Percentiles rank a stretch among this genome's conserved stretches.
Evolutionary conservation across 805 yeast species (phyloP).

Genomic region (Yamadazyma laniorum): DNA sequence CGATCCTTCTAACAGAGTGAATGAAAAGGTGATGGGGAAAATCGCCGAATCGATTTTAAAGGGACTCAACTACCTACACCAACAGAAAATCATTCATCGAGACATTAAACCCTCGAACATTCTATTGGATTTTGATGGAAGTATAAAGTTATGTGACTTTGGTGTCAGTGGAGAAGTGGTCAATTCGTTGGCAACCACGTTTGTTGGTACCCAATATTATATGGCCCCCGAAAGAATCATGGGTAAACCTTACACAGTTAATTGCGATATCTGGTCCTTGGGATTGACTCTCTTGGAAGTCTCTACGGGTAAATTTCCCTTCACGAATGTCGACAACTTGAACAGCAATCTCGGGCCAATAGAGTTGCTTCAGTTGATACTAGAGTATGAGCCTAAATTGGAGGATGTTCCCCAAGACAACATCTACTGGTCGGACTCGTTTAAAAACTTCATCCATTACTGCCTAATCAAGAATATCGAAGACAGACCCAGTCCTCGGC

Average conservation of each 20-base stretch:
- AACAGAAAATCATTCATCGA: slow-evolving; percentile 84
- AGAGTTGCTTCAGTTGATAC: slow-evolving; percentile 76
- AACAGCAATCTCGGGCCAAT: slow-evolving; percentile 56
- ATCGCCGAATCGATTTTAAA: slow-evolving; percentile 81
- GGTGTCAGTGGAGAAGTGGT: slow-evolving; percentile 98
- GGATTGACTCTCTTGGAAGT: slow-evolving; percentile 83
- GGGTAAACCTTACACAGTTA: slow-evolving; percentile 93
- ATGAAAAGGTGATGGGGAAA: slow-evolving; percentile 90
- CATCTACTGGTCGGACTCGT: slow-evolving; percentile 78
- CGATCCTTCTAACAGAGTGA: slow-evolving; percentile 73
- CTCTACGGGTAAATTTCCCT: slow-evolving; percentile 89
- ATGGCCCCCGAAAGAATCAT: slow-evolving; percentile 99
- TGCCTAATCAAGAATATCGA: slow-evolving; percentile 78
- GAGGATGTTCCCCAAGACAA: slow-evolving; percentile 74
- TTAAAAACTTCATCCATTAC: slow-evolving; percentile 76
- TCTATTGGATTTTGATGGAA: slow-evolving; percentile 68
- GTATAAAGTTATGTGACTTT: slow-evolving; percentile 91
- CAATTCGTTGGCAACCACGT: slow-evolving; percentile 91
- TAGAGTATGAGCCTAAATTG: slow-evolving; percentile 78
- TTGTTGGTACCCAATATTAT: slow-evolving; percentile 95
- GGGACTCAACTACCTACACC: slow-evolving; percentile 87
- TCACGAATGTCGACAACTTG: slow-evolving; percentile 32
- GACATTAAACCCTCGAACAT: slow-evolving; percentile 97
- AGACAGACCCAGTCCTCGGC: slow-evolving; percentile 88
- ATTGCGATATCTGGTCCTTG: slow-evolving; percentile 95